phyloP scores from a whole-genome alignment of 1,139 yeast genomes.

The Chernovozyma aurita region DNA sequence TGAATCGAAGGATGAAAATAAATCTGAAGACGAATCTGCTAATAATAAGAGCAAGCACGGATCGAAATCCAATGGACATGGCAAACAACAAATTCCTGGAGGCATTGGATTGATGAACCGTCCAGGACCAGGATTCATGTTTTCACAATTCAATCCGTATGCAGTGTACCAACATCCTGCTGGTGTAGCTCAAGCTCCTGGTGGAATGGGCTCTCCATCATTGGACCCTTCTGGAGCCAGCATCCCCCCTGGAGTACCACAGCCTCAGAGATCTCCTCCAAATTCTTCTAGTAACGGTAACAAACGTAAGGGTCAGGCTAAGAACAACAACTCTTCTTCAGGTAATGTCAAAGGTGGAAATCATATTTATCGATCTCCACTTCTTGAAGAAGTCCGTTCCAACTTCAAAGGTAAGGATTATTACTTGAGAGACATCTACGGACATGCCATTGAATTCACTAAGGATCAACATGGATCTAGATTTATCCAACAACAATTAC shows the following conservation, averaged over 20 bases:
- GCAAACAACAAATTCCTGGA: slow-evolving; percentile 14
- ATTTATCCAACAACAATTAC: slow-evolving; percentile 86
- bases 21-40: slow-evolving; percentile 4
- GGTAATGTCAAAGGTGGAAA: slow-evolving; percentile 11
- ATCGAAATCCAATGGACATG: background rate
- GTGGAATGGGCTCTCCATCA: background rate
- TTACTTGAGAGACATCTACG: slow-evolving; percentile 69
- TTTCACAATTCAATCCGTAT: slow-evolving; percentile 49
- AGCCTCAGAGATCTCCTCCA: background rate
- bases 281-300: background rate
- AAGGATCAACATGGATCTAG: slow-evolving; percentile 97
- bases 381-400: slow-evolving; percentile 81
- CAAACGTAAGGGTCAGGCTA: background rate
- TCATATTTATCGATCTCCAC: slow-evolving; percentile 67
- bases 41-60: background rate
- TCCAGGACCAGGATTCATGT: slow-evolving; percentile 33
- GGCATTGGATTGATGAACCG: slow-evolving; percentile 43
- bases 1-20: slow-evolving; percentile 3
- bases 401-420: slow-evolving; percentile 60
- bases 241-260: background rate
- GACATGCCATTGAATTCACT: slow-evolving; percentile 87
- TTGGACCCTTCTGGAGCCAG: background rate
- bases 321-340: background rate
- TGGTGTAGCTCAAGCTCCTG: background rate
- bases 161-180: slow-evolving; percentile 28